phyloP scores from a whole-genome alignment of 108 stramenopile species.

The Pelagomonas calceolata region DNA sequence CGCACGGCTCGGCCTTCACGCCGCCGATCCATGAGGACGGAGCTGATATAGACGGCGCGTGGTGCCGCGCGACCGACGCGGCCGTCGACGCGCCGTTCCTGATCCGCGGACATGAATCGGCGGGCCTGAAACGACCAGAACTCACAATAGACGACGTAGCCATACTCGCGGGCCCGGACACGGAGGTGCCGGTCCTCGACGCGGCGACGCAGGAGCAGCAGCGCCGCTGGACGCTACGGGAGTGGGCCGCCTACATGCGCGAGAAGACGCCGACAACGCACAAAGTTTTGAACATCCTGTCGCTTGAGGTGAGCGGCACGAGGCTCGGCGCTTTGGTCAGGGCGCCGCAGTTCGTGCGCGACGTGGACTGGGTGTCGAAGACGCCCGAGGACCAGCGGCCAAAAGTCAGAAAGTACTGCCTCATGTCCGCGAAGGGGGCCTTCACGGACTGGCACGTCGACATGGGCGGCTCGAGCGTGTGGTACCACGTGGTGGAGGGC shows the following conservation, averaged over 20 bases:
- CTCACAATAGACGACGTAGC: background rate
- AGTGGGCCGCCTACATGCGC: background rate
- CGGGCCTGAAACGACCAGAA: too few species aligned
- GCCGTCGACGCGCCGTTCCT: too few species aligned
- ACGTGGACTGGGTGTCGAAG: slow-evolving; percentile 65
- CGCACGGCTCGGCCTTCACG: too few species aligned
- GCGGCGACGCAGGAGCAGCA: background rate
- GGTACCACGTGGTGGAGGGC: slow-evolving; percentile 76
- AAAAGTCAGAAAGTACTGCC: slow-evolving; percentile 67
- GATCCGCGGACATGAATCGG: too few species aligned
- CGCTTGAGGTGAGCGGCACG: slow-evolving; percentile 51
- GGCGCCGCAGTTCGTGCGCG: slow-evolving; percentile 56
- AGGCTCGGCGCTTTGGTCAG: slow-evolving; percentile 31
- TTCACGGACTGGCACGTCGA: slow-evolving; percentile 90
- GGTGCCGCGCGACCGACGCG: too few species aligned
- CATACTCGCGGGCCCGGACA: background rate
- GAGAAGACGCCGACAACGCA: slow-evolving; percentile 1
- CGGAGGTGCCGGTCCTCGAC: background rate
- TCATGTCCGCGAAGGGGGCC: slow-evolving; percentile 63
- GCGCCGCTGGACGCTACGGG: background rate
- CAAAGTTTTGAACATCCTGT: slow-evolving; percentile 53
- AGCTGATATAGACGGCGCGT: too few species aligned
- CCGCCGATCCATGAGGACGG: too few species aligned
- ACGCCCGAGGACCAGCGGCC: slow-evolving; percentile 31
- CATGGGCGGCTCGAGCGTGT: slow-evolving; percentile 84